Base-by-base conservation (phyloP, 768 basidiomycete genomes). In the Leccinum pellstonianum region DNA sequence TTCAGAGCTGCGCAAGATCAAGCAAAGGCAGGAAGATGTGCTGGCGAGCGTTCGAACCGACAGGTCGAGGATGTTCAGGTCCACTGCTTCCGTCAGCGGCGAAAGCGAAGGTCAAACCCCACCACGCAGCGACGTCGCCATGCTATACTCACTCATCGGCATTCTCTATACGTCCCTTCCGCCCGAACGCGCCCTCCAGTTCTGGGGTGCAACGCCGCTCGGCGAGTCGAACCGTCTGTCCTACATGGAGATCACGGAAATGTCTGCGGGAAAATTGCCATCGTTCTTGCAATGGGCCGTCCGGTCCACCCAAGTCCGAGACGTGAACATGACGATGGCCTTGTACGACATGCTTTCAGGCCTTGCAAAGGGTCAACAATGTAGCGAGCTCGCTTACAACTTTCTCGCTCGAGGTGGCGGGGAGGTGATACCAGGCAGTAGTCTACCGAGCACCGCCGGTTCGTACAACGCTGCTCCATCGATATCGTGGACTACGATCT, bases 231-330 rank as follows among this genome's bases (percentile, higher is more conserved):
- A 75, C 12, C 74, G 73, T 27, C 70, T 78, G 12, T 76, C 82
- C 4, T 89, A 88, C 67, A 69, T 85, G 61, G 86, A 90, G 63
- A 73, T 75, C 37, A 66, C 81, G 1, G 91, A 93, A 65, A 78
- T 81, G n/a, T 83, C 80, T 2, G 74, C 81, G 25, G 86, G 83
- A 2, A 83, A 86, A 59, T 77, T 92, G 0, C 84, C 86, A 1
- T 81, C 86, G 2, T 95, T 96, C 71, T 76, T 96, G 52, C 90
- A 93, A 59, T 96, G 93, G 94, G 91, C 91, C 0, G 85, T 91
- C 8, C 90, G 89, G 89, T 90, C 89, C 1, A 90, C 91, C 1
- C 86, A 92, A 57, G 79, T 83, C 5, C 83, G 87, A 60, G 90
- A 93, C 61, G 68, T 82, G 6, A 83, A 83, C 1, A 87, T 93